Conservation (phyloP, 1,284 basidiomycete species). For the Paramarasmius palmivorus region DNA sequence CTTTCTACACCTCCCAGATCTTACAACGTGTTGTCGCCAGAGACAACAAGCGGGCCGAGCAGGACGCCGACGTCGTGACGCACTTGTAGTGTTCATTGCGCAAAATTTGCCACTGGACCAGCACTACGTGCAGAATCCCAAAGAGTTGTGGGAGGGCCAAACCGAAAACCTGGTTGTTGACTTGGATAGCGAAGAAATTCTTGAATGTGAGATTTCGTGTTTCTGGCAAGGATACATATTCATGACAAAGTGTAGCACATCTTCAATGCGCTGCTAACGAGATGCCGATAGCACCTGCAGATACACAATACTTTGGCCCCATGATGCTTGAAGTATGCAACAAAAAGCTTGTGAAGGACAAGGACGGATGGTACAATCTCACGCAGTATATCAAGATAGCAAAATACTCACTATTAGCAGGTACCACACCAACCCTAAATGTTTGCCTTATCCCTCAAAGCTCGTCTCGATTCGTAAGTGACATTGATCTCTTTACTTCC, state of each 20-base stretch:
- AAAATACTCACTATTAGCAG: conserved; percentile 34
- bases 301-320: conserved; percentile 75
- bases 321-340: conserved; percentile 57
- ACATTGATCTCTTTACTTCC: not conserved
- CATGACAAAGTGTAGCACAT: conserved; percentile 48
- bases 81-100: conserved; percentile 78
- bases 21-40: conserved; percentile 33
- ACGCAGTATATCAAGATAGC: not conserved
- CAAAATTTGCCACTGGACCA: conserved; percentile 77
- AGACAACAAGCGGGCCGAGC: conserved; percentile 90
- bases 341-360: conserved; percentile 55
- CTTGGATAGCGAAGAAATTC: conserved; percentile 71
- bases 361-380: conserved; percentile 65
- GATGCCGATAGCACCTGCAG: conserved; percentile 75
- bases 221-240: not conserved
- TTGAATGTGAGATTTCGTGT: conserved; percentile 50
- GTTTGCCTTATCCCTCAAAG: conserved; percentile 74
- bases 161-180: conserved; percentile 73
- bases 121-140: conserved; percentile 75
- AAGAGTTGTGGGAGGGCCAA: conserved; percentile 65
- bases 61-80: conserved; percentile 81
- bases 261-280: conserved; percentile 88
- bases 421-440: conserved; percentile 82
- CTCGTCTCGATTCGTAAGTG: conserved; percentile 70
- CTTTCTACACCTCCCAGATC: conserved; percentile 1